phyloP scores from a whole-genome alignment of 805 yeast species.

The Candida ortonii region DNA sequence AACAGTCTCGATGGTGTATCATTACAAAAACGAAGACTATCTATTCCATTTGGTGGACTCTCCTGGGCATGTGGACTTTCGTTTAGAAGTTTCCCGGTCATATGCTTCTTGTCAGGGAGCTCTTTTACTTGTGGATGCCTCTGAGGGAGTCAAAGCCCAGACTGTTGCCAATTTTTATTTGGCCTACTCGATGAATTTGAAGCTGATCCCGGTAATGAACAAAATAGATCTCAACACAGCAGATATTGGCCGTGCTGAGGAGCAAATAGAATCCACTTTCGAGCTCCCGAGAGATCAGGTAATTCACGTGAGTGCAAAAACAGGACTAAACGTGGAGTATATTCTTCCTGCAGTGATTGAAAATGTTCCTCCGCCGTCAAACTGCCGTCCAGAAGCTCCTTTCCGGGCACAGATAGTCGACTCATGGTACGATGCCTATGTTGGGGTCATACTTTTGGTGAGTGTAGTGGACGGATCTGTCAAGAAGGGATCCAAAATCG shows the following conservation, averaged over 20 bases:
- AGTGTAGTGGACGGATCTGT: constrained; percentile 81
- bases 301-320: constrained; percentile 86
- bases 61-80: constrained; percentile 96
- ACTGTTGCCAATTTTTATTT: constrained; percentile 95
- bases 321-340: constrained; percentile 74
- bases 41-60: constrained; percentile 90
- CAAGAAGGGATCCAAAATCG: constrained; percentile 68
- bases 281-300: constrained; percentile 74
- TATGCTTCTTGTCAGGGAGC: constrained; percentile 98
- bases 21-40: constrained; percentile 66
- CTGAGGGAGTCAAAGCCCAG: constrained; percentile 96
- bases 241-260: constrained; percentile 73
- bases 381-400: constrained; percentile 51
- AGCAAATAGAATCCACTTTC: constrained; percentile 81
- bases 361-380: constrained; percentile 56
- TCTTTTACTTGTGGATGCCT: constrained; percentile 82
- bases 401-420: constrained; percentile 83
- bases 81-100: constrained; percentile 89
- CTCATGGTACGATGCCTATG: constrained; percentile 93
- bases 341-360: constrained; percentile 81
- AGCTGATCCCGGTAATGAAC: constrained; percentile 83
- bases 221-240: constrained; percentile 90
- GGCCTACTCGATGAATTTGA: constrained; percentile 81
- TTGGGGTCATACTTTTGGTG: constrained; percentile 85
- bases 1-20: constrained; percentile 90